Evolutionary conservation across 2,329 filamentous ascomycete species (phyloP), one percentile per base, ranked within the genome.

Genomic region (Aspergillus sp.): DNA sequence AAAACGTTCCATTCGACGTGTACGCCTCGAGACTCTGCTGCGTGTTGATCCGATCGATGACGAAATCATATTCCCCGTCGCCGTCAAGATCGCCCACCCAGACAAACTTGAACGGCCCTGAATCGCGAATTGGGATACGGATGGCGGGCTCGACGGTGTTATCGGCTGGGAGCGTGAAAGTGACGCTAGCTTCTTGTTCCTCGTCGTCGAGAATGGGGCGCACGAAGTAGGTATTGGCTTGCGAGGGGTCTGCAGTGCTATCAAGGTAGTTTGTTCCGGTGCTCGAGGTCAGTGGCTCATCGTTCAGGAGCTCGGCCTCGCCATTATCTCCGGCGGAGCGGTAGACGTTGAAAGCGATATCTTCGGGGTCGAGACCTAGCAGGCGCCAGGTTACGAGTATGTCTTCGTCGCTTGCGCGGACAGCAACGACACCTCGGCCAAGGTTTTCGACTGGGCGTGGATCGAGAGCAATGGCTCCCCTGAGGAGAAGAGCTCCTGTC

Each of bases 11-110:
- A 47, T 60, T 31, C 7, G 52, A 19, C 9, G 7, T 8, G 41
- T 60, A 60, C 8, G 58, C 58, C 46, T 60, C 58, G 13, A 60
- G 41, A 8, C 45, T 15, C 45, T 60, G 58, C 7, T 19, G 52
- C 2, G 31, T 25, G 15, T 56, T 28, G 15, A n/a, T n/a, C 2
- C 58, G 58, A 31, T 60, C 58, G 1, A 60, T 30, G 7, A 60
- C 58, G 25, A 50, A 60, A n/a, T 60, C 58, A 17, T 60, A 60
- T 19, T 60, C 58, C 22, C 58, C 58, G n/a, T 60, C 58, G 3
- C 58, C 58, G 3, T 56, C 52, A 1, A 60, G 58, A 51, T 60
- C 58, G 3, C 58, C 58, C 13, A 60, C 58, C 58, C 58, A 60
- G n/a, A 56, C 28, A 17, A 50, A 60, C 11, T 34, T 25, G 15